Percentiles rank a stretch among this genome's conserved stretches.
Conservation (phyloP, 1,284 basidiomycete species). For the Cystobasidiaceae sp. region DNA sequence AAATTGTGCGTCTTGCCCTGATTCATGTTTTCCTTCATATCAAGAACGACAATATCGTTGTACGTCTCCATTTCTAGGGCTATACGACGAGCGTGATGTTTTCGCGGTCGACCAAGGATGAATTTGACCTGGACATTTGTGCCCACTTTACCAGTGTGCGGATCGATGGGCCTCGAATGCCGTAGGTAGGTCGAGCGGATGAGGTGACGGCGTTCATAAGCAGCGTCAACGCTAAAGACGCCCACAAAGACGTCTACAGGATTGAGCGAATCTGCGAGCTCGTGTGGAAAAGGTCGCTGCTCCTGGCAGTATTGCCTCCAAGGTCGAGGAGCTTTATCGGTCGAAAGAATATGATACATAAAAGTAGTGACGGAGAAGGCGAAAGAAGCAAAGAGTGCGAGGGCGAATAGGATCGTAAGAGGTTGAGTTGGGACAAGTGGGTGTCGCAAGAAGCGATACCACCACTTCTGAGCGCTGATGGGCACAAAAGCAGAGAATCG, state of each 20-base stretch:
- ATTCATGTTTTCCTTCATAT: conserved; percentile 87
- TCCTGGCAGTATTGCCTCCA: conserved; percentile 81
- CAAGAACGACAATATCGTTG: conserved; percentile 81
- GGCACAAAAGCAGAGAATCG: conserved; percentile 18
- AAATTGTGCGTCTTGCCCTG: conserved; percentile 76
- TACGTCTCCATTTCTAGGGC: conserved; percentile 87
- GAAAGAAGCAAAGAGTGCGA: conserved; percentile 58
- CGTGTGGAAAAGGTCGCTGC: conserved; percentile 49
- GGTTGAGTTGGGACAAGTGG: conserved; percentile 74
- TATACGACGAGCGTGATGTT: conserved; percentile 71
- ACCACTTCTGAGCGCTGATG: conserved; percentile 13
- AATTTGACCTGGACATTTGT: conserved; percentile 86
- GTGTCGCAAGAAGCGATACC: conserved; percentile 57
- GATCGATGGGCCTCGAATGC: conserved; percentile 53
- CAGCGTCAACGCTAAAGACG: conserved; percentile 83
- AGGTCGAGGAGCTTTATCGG: conserved; percentile 88
- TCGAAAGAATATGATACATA: conserved; percentile 86
- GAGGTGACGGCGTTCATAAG: conserved; percentile 77
- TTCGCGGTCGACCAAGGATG: conserved; percentile 77
- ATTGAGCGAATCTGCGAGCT: conserved; percentile 59
- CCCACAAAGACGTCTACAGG: conserved; percentile 87
- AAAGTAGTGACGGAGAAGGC: conserved; percentile 53
- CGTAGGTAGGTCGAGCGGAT: conserved; percentile 85
- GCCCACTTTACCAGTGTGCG: conserved; percentile 44
- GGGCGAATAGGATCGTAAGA: conserved; percentile 68